Conservation (phyloP, 768 basidiomycete genomes). For the Auricularia cornea region DNA sequence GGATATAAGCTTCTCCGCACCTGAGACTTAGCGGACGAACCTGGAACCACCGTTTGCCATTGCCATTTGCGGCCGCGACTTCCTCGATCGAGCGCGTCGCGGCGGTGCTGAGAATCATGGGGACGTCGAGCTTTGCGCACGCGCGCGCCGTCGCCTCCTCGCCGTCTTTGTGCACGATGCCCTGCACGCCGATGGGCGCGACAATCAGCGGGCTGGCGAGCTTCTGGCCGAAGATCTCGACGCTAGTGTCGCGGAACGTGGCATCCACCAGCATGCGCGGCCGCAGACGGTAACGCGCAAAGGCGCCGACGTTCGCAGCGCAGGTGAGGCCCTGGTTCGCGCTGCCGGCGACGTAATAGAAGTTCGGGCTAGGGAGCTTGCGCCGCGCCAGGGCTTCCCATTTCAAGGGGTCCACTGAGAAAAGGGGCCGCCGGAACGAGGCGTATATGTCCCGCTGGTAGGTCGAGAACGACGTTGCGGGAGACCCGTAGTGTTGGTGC, state of each 20-base stretch:
- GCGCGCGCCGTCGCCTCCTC: conserved; percentile 66
- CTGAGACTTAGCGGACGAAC: too few relatives aligned
- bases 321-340: not conserved
- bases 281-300: not conserved
- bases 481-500: too few relatives aligned
- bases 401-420: not conserved
- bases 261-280: conserved; percentile 68
- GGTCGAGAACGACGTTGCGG: not conserved
- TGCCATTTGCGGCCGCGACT: conserved; percentile 64
- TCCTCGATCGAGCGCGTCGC: conserved; percentile 65
- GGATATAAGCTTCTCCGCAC: too few relatives aligned
- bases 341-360: not conserved
- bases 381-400: not conserved
- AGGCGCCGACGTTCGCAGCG: not conserved
- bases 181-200: conserved; percentile 61
- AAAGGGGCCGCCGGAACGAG: not conserved
- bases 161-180: conserved; percentile 58
- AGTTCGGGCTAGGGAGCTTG: not conserved
- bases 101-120: conserved; percentile 71
- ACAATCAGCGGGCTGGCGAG: conserved; percentile 18
- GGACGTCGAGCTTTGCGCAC: conserved; percentile 51
- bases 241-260: conserved; percentile 36
- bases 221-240: conserved; percentile 14
- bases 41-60: conserved; percentile 69
- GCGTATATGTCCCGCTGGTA: not conserved